A percentile compares a stretch with the other conserved stretches of the same genome.
phyloP scores from a whole-genome alignment of 202 grass and related monocot species.

The Dendrocalamus latiflorus region DNA sequence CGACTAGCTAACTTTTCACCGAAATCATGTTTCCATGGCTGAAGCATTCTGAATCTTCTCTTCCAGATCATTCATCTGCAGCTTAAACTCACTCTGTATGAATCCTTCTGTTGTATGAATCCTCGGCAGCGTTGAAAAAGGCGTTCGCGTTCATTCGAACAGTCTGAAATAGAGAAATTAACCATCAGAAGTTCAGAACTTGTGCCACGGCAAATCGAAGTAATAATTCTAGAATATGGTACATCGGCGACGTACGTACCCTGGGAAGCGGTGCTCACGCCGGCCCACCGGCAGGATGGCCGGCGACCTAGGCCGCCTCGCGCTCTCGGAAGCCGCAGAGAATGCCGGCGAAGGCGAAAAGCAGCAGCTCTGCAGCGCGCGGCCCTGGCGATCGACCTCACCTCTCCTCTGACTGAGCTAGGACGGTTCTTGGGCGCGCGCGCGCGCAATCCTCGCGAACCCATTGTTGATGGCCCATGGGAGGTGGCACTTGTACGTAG shows the following conservation, averaged over 20 bases:
- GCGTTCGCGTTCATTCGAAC: background rate
- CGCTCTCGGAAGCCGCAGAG: too few relatives aligned
- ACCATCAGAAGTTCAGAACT: background rate
- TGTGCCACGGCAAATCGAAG: background rate
- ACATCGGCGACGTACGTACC: background rate
- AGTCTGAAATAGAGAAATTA: background rate
- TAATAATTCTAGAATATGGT: background rate
- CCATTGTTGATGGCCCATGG: too few relatives aligned
- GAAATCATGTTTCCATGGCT: background rate
- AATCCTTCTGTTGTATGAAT: background rate
- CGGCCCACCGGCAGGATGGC: too few relatives aligned
- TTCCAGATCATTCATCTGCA: background rate
- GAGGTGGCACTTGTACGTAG: too few relatives aligned
- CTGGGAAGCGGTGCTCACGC: too few relatives aligned
- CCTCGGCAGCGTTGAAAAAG: background rate
- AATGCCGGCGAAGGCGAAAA: too few relatives aligned
- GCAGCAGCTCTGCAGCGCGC: too few relatives aligned
- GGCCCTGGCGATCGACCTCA: too few relatives aligned
- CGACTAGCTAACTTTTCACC: background rate
- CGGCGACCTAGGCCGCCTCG: too few relatives aligned
- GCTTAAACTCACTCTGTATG: slow-evolving; percentile 1
- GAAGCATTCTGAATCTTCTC: background rate
- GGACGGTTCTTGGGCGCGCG: too few relatives aligned
- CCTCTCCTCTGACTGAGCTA: too few relatives aligned
- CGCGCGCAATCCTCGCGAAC: too few relatives aligned